Evolutionary conservation across 2,329 filamentous ascomycete genomes (phyloP), one percentile per base, ranked within the genome.

Genomic region (Hawksworthiomyces lignivorus): DNA sequence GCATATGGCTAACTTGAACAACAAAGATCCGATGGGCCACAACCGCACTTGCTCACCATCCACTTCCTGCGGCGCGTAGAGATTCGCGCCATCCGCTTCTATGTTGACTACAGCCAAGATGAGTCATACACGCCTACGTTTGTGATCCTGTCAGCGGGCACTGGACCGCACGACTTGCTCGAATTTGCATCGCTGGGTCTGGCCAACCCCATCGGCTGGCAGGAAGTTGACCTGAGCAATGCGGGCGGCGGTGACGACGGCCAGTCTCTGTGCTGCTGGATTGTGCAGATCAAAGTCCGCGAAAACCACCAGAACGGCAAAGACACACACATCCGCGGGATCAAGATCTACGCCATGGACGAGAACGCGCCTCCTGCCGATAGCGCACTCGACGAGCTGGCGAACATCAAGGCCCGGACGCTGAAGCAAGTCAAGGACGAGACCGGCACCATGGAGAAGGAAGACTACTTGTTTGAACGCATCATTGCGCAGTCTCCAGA

Each of bases 271-370:
- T 80, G 89, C 46, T 88, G 86, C 14, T 95, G 90, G 65, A 78
- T 97, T 22, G 73, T 98, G 21, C 89, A 97, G 61, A 81, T 97
- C 56, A 81, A 85, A 51, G 82, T 98, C 36, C 75, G 90, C 39
- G 92, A 97, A 65, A 98, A 98, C 57, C 92, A 98, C 61, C 92
- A 98, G 64, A 98, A 98, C 60, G 92, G 92, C 50, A 98, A 98
- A 61, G 92, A 98, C 60, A 98, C 92, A n/a, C 92, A 98, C 68
- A 75, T 98, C 19, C 76, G 92, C 14, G 90, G 88, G 2, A 75
- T 98, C 61, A 94, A 95, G 65, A 83, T 97, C 9, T 98, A 78
- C 51, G 75, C 75, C 1, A 64, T 75, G 15, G 72, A 75, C 47
- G 64, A 68, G 21, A 73, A 75, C 46, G 64, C 67, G 11, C 63